These are phyloP conservation scores for Pichia pseudocactophila DNA, from an alignment of 805 yeast genomes.

Conservation along the genomic window DNA sequence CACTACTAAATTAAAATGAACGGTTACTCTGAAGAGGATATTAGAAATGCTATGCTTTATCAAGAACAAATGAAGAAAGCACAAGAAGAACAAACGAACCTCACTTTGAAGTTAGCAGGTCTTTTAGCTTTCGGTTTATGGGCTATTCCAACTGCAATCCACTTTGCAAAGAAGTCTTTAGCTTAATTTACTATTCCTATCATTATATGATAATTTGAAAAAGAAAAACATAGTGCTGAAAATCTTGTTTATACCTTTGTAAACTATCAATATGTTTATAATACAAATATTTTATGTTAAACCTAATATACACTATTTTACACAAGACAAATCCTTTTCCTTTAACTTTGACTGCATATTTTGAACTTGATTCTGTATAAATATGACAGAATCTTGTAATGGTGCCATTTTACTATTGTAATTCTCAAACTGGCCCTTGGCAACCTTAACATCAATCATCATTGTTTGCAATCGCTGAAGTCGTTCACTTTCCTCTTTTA, in stretches of 20 bases:
- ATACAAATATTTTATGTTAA: neutral
- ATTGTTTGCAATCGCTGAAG: neutral
- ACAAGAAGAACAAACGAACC: slow-evolving; percentile 54
- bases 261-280: neutral
- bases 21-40: slow-evolving; percentile 26
- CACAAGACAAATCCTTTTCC: neutral
- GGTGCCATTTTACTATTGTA: neutral
- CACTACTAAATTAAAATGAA: slow-evolving; percentile 20
- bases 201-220: no score
- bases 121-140: slow-evolving; percentile 58
- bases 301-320: neutral
- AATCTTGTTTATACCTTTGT: neutral
- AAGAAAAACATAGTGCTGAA: neutral
- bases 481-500: neutral
- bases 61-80: slow-evolving; percentile 56
- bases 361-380: neutral
- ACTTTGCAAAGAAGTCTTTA: slow-evolving; percentile 39
- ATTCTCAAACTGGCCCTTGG: neutral
- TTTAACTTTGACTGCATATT: no score
- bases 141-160: slow-evolving; percentile 45
- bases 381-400: neutral
- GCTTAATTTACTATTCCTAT: neutral
- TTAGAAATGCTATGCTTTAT: slow-evolving; percentile 32
- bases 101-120: slow-evolving; percentile 52
- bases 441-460: neutral